Evolutionary conservation across 1,284 basidiomycete species (phyloP), one percentile per base, ranked within the genome.

Genomic region (Somion occarium): DNA sequence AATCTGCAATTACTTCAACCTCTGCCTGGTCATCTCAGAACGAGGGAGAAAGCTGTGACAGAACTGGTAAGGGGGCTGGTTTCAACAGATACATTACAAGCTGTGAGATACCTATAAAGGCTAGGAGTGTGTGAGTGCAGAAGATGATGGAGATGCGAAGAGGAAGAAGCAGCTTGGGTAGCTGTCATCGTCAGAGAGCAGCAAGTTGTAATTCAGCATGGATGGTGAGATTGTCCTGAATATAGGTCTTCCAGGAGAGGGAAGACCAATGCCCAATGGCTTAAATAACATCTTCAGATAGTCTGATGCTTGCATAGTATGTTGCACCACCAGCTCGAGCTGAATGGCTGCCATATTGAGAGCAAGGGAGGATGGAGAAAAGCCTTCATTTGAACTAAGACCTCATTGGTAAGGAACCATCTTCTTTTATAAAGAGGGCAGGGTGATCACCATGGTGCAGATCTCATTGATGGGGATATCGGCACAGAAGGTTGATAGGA

Each of bases 311-410:
- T 0, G 71, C 70, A 27, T 66, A 63, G 30, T 56, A 61, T 0
- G 72, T 75, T 0, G 72, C 69, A 1, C 69, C 67, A 0, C 72
- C 71, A 5, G 70, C 61, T 2, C 67, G 61, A 15, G 64, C 24
- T 2, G 72, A 73, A 42, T 74, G 72, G 0, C 72, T 69, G 5
- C 48, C 52, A 44, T 62, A 22, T 22, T 56, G 23, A 15, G 27
- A 7, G 30, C 30, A 15, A 2, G 56, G 57, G 44, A 66, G 56
- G 24, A 56, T 41, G 1, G 2, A 0, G 1, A 23, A 53, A 1
- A 68, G 45, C 1, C 53, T 49, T 3, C 2, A 7, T 2, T 58
- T 26, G 49, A 65, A 67, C 67, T 66, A 69, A 0, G 48, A 5
- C 2, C 60, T 56, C 0, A 61, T 62, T 9, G 68, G 67, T 1